phyloP scores from a whole-genome alignment of 2,329 filamentous ascomycete species.

The Plectosphaerella plurivora region DNA sequence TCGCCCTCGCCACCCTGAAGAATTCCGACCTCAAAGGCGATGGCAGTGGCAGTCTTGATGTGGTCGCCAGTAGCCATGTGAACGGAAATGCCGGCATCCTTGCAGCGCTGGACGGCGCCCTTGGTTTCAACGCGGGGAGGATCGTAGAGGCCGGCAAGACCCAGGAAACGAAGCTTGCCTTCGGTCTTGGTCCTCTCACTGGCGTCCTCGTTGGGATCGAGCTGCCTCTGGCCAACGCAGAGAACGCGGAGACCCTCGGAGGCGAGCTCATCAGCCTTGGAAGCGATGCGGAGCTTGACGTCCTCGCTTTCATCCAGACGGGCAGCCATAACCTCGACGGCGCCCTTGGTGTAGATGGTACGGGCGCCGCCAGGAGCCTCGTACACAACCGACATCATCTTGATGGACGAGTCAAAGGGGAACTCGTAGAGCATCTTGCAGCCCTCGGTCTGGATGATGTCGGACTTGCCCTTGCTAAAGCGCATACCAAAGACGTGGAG shows the following conservation, averaged over 20 bases:
- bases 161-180: slow-evolving; percentile 56
- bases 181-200: slow-evolving; percentile 52
- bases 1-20: slow-evolving; percentile 35
- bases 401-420: slow-evolving; percentile 69
- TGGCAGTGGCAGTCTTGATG: slow-evolving; percentile 62
- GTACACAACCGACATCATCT: slow-evolving; percentile 71
- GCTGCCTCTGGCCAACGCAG: slow-evolving; percentile 53
- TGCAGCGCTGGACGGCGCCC: slow-evolving; percentile 54
- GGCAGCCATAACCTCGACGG: slow-evolving; percentile 52
- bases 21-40: slow-evolving; percentile 62
- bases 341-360: slow-evolving; percentile 53
- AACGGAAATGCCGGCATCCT: slow-evolving; percentile 57
- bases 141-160: slow-evolving; percentile 68
- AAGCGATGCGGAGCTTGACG: slow-evolving; percentile 39
- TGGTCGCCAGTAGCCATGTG: slow-evolving; percentile 70
- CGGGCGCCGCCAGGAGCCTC: slow-evolving; percentile 23
- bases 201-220: slow-evolving; percentile 30
- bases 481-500: slow-evolving; percentile 70
- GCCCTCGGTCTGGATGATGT: slow-evolving; percentile 28
- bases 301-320: slow-evolving; percentile 43
- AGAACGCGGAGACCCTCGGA: slow-evolving; percentile 64
- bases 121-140: slow-evolving; percentile 65
- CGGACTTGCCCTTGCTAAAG: slow-evolving; percentile 49
- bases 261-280: slow-evolving; percentile 52
- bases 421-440: slow-evolving; percentile 57